Evolutionary conservation across 2,329 filamentous ascomycete genomes (phyloP).

Genomic region (Colletotrichum destructivum): DNA sequence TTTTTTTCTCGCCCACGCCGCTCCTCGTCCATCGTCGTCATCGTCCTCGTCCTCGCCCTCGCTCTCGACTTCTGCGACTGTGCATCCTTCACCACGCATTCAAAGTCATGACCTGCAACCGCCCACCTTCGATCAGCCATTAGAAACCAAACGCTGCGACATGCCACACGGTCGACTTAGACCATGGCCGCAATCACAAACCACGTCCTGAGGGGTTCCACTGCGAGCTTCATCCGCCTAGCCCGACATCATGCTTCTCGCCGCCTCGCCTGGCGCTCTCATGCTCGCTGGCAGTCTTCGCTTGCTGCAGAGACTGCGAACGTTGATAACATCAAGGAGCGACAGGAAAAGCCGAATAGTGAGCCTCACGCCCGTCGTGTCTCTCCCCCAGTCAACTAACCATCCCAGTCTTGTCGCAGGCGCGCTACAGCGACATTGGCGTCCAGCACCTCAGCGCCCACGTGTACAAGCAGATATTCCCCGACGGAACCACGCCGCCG

Average conservation of each 20-base stretch:
- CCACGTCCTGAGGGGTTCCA: slow-evolving; percentile 58
- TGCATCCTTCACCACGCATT: slow-evolving; percentile 50
- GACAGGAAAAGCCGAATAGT: slow-evolving; percentile 56
- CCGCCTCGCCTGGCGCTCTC: slow-evolving; percentile 53
- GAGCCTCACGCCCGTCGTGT: slow-evolving; percentile 41
- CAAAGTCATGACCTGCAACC: slow-evolving; percentile 2
- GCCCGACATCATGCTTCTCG: slow-evolving; percentile 63
- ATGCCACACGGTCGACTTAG: slow-evolving; percentile 20
- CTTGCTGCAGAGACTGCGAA: slow-evolving; percentile 47
- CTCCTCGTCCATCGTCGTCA: slow-evolving; percentile 33
- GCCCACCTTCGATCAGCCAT: neutral
- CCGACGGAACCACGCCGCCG: slow-evolving; percentile 67
- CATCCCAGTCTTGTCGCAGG: slow-evolving; percentile 63
- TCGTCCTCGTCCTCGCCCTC: slow-evolving; percentile 36
- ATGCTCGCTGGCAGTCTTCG: slow-evolving; percentile 62
- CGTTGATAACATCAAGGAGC: slow-evolving; percentile 31
- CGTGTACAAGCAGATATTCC: slow-evolving; percentile 88
- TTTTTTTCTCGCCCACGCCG: slow-evolving; percentile 25
- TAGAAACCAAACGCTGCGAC: neutral
- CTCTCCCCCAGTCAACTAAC: slow-evolving; percentile 8
- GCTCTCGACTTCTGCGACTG: slow-evolving; percentile 45
- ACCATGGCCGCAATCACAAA: slow-evolving; percentile 39
- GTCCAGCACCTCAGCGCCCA: slow-evolving; percentile 93
- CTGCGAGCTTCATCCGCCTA: slow-evolving; percentile 65
- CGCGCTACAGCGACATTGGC: slow-evolving; percentile 92